phyloP scores from a whole-genome alignment of 1,284 basidiomycete genomes.

The Ganoderma leucocontextum region DNA sequence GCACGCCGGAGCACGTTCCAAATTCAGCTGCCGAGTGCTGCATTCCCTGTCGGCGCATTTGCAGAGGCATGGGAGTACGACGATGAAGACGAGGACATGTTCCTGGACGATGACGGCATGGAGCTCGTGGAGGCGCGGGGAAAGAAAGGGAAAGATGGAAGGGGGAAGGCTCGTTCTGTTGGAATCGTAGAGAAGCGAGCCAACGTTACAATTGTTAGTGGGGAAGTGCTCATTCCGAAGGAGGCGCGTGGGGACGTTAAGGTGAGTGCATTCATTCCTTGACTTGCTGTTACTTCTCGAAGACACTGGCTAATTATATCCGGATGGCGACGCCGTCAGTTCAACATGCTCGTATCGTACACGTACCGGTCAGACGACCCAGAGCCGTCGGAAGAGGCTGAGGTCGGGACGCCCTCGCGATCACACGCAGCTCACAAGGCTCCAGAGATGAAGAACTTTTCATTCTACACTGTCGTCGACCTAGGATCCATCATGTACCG shows the following conservation, averaged over 20 bases:
- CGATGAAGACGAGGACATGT: constrained; percentile 89
- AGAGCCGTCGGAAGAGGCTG: constrained; percentile 63
- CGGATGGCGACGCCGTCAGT: constrained; percentile 56
- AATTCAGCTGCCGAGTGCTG: constrained; percentile 75
- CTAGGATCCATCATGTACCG: constrained; percentile 74
- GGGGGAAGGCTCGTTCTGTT: constrained; percentile 68
- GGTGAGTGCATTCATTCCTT: constrained; percentile 51
- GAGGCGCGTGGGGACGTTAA: constrained; percentile 78
- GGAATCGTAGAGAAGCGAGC: constrained; percentile 87
- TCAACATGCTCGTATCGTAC: constrained; percentile 92
- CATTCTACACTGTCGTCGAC: constrained; percentile 85
- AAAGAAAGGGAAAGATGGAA: constrained; percentile 51
- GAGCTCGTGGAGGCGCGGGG: constrained; percentile 46
- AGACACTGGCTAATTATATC: constrained; percentile 13
- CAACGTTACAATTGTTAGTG: constrained; percentile 86
- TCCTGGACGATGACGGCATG: constrained; percentile 75
- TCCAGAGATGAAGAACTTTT: constrained; percentile 84
- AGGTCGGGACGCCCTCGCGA: constrained; percentile 56
- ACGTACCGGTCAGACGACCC: constrained; percentile 92
- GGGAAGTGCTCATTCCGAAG: constrained; percentile 82
- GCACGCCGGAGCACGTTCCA: constrained; percentile 75
- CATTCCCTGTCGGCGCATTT: constrained; percentile 86
- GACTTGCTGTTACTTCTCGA: not conserved
- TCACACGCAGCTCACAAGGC: constrained; percentile 47
- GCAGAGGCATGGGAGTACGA: constrained; percentile 97